These are phyloP conservation scores for Boletus huronensis DNA, from an alignment of 768 basidiomycete genomes.

Conservation along the genomic window DNA sequence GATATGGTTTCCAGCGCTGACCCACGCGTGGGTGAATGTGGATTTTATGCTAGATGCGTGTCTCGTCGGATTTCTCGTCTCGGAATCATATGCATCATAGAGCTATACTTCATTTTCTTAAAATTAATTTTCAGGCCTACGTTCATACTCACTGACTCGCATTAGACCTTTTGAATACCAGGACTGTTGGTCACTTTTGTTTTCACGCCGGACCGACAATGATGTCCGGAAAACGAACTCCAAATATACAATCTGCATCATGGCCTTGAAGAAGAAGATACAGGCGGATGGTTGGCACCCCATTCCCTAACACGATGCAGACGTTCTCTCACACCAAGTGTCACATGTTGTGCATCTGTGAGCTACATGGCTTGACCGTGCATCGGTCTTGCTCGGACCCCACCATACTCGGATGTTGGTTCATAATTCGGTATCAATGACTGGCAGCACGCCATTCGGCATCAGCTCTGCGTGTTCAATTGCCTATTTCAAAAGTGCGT, in stretches of 20 bases:
- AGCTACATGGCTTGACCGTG: background rate
- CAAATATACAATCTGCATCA: background rate
- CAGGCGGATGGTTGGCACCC: background rate
- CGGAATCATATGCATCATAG: slow-evolving; percentile 53
- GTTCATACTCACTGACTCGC: background rate
- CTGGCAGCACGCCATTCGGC: background rate
- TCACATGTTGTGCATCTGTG: slow-evolving; percentile 4
- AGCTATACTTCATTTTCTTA: background rate
- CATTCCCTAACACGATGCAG: background rate
- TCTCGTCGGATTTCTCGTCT: slow-evolving; percentile 84
- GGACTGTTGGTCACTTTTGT: background rate
- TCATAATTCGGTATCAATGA: background rate
- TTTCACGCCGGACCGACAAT: background rate
- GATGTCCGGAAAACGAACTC: background rate
- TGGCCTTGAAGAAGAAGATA: background rate
- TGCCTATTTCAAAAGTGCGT: background rate
- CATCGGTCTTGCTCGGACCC: background rate
- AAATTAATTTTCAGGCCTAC: background rate
- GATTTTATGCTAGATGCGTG: slow-evolving; percentile 95
- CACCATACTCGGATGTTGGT: background rate
- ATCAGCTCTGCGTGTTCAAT: background rate
- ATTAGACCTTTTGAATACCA: background rate
- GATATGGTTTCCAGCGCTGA: slow-evolving; percentile 52
- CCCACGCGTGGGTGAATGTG: slow-evolving; percentile 96
- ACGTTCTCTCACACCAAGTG: slow-evolving; percentile 4